phyloP scores from a whole-genome alignment of 2,329 filamentous ascomycete species.

The Mycosphaerella arachidis region DNA sequence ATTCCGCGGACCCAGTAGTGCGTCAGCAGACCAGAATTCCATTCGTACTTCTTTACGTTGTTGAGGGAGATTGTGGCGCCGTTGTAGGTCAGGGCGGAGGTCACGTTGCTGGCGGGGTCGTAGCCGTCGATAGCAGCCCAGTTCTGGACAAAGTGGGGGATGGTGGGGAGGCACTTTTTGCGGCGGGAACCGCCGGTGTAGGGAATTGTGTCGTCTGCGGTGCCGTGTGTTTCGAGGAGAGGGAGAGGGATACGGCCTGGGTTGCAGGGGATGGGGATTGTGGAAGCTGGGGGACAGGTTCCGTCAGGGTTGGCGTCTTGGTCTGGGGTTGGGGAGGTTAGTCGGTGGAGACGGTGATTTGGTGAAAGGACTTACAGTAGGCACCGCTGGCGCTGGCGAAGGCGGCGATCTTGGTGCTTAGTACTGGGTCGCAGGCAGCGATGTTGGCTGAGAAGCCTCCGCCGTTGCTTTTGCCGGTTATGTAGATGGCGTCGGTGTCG shows the following conservation, averaged over 20 bases:
- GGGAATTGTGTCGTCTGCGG: constrained; percentile 37
- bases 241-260: constrained; percentile 29
- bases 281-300: constrained; percentile 13
- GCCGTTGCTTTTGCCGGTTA: constrained; percentile 51
- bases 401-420: constrained; percentile 44
- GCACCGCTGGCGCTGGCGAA: constrained; percentile 47
- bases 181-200: constrained; percentile 37
- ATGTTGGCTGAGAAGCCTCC: constrained; percentile 45
- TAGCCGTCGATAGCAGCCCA: constrained; percentile 35
- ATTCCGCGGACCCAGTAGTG: not conserved
- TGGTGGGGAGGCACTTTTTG: constrained; percentile 22
- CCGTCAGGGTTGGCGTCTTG: constrained; percentile 3
- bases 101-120: constrained; percentile 23
- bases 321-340: constrained; percentile 3
- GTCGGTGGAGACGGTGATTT: not conserved
- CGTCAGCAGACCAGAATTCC: not conserved
- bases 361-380: constrained; percentile 29
- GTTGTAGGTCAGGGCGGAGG: constrained; percentile 15
- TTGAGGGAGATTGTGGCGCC: not conserved
- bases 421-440: constrained; percentile 43
- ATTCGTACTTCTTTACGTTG: not conserved
- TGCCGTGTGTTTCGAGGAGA: constrained; percentile 43
- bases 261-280: constrained; percentile 24
- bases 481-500: constrained; percentile 41
- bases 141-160: constrained; percentile 34